A percentile compares a stretch with the other conserved stretches of the same genome.
Conservation (phyloP, 192 early-diverging fungal species). For the Coemansia sp. region DNA sequence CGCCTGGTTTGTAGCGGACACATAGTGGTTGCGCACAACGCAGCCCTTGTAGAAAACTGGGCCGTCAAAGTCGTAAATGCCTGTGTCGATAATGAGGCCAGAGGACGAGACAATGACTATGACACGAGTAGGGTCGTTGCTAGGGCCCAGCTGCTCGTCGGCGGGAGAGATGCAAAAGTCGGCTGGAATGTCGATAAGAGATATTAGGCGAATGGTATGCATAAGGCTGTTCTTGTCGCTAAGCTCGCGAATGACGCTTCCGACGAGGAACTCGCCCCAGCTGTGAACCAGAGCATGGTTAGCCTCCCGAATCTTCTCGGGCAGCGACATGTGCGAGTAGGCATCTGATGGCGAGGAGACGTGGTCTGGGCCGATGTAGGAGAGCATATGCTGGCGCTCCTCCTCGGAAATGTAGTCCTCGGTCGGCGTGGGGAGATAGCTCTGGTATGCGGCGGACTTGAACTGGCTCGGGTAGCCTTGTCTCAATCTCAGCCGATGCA, state of each 20-base stretch:
- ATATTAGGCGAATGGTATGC: slow-evolving; percentile 15
- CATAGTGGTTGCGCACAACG: slow-evolving; percentile 29
- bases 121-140: slow-evolving; percentile 39
- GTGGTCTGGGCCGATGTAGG: slow-evolving; percentile 16
- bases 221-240: neutral
- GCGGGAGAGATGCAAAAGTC: slow-evolving; percentile 48
- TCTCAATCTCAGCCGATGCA: neutral
- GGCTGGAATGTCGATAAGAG: slow-evolving; percentile 38
- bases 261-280: slow-evolving; percentile 43
- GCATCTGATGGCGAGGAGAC: slow-evolving; percentile 17
- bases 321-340: slow-evolving; percentile 26
- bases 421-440: slow-evolving; percentile 12
- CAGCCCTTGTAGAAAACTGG: slow-evolving; percentile 39
- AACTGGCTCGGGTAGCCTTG: neutral
- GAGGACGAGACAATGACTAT: slow-evolving; percentile 38
- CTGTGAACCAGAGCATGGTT: slow-evolving; percentile 42
- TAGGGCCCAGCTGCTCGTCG: slow-evolving; percentile 46
- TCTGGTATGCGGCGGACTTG: neutral
- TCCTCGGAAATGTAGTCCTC: slow-evolving; percentile 12
- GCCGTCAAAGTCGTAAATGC: slow-evolving; percentile 43
- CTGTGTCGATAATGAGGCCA: slow-evolving; percentile 37
- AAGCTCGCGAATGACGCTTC: slow-evolving; percentile 34
- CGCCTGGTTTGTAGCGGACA: neutral
- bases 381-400: slow-evolving; percentile 3
- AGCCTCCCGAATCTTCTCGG: slow-evolving; percentile 42